Conservation (phyloP, 2,329 filamentous ascomycete genomes). For the Epichloe uncinata region DNA sequence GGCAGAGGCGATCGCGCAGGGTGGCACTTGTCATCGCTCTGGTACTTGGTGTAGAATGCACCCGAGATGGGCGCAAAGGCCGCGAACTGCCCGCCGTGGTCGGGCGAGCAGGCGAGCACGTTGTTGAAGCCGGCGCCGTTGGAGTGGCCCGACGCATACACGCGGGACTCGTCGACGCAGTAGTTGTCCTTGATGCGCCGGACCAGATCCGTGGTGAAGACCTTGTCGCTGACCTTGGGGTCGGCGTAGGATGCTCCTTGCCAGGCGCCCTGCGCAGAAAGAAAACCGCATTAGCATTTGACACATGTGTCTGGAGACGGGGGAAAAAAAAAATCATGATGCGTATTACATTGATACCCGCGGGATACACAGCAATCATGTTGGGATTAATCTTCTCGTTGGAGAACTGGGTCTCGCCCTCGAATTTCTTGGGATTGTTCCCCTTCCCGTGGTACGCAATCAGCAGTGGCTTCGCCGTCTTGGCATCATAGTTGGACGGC, state of each 20-base stretch:
- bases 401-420: conserved; percentile 24
- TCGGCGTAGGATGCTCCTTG: conserved; percentile 23
- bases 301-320: no score
- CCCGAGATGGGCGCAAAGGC: conserved; percentile 29
- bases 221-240: conserved; percentile 22
- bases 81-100: conserved; percentile 23
- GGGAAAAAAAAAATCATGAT: no score
- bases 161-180: conserved; percentile 25
- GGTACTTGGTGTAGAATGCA: conserved; percentile 26
- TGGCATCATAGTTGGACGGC: conserved; percentile 18
- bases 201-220: conserved; percentile 31
- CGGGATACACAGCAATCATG: conserved; percentile 30
- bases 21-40: conserved; percentile 16
- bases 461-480: conserved; percentile 25
- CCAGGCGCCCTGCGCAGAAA: conserved; percentile 23
- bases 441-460: conserved; percentile 33
- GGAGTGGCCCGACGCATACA: conserved; percentile 31
- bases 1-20: conserved; percentile 29
- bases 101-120: conserved; percentile 26
- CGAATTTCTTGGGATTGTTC: conserved; percentile 19
- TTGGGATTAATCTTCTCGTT: conserved; percentile 22
- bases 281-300: neutral
- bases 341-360: conserved; percentile 23
- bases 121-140: conserved; percentile 32
- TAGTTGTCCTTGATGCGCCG: conserved; percentile 22